Evolutionary conservation across 2,329 filamentous ascomycete species (phyloP).

Genomic region (Diaporthe amygdali): DNA sequence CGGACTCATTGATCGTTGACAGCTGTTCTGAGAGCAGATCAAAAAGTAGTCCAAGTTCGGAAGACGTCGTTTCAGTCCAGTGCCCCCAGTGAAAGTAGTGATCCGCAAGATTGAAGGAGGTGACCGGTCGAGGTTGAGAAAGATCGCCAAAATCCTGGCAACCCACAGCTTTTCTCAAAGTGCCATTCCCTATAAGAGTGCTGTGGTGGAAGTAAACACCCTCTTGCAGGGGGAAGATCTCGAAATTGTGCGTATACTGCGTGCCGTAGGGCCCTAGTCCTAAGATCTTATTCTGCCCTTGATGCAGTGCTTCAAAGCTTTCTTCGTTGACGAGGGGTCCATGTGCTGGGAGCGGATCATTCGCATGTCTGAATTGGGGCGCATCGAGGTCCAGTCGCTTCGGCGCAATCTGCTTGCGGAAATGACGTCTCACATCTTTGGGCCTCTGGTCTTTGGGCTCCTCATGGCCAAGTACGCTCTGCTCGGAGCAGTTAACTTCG

Average conservation of each 20-base stretch:
- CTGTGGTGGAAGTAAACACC: conserved; percentile 65
- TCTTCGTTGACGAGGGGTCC: conserved; percentile 30
- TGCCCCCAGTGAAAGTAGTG: conserved; percentile 57
- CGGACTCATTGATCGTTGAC: conserved; percentile 30
- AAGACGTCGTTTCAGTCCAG: conserved; percentile 65
- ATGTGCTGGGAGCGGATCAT: conserved; percentile 53
- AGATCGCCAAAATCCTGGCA: not conserved
- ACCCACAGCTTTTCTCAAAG: conserved; percentile 46
- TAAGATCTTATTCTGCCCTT: conserved; percentile 45
- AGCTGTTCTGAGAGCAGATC: conserved; percentile 61
- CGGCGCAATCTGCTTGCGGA: conserved; percentile 51
- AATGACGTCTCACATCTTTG: conserved; percentile 36
- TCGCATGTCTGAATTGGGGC: conserved; percentile 57
- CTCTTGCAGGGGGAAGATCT: conserved; percentile 61
- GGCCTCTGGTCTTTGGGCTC: conserved; percentile 15
- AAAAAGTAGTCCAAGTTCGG: conserved; percentile 65
- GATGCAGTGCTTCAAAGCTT: conserved; percentile 26
- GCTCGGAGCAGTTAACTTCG: not conserved
- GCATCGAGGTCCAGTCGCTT: conserved; percentile 52
- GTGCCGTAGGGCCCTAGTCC: conserved; percentile 67
- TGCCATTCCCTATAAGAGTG: conserved; percentile 63
- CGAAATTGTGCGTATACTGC: conserved; percentile 66
- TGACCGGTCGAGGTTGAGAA: conserved; percentile 36
- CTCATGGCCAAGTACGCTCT: not conserved
- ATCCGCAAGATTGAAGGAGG: conserved; percentile 52